Evolutionary conservation across 768 basidiomycete species (phyloP).

Genomic region (Boletus rufocinnamomeus): DNA sequence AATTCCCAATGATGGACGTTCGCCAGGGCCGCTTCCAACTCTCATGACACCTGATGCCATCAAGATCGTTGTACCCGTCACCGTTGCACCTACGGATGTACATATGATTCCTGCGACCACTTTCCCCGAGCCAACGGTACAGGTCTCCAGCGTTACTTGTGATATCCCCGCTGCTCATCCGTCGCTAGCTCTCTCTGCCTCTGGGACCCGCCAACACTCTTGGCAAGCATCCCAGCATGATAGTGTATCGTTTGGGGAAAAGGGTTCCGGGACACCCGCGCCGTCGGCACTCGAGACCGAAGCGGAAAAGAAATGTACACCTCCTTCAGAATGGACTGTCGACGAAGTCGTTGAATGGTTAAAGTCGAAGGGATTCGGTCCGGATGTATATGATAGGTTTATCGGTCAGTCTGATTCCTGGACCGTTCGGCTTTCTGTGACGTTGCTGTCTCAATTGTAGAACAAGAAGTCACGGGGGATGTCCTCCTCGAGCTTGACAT

Average conservation of each 20-base stretch:
- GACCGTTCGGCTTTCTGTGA: not conserved
- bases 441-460: slow-evolving; percentile 43
- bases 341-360: slow-evolving; percentile 92
- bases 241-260: slow-evolving; percentile 37
- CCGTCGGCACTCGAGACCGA: slow-evolving; percentile 24
- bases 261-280: slow-evolving; percentile 25
- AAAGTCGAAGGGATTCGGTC: slow-evolving; percentile 79
- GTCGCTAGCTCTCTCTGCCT: slow-evolving; percentile 31
- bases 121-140: slow-evolving; percentile 26
- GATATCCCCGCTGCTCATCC: slow-evolving; percentile 35
- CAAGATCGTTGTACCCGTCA: slow-evolving; percentile 26
- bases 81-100: slow-evolving; percentile 20
- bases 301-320: slow-evolving; percentile 36
- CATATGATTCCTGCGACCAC: slow-evolving; percentile 24
- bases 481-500: slow-evolving; percentile 93
- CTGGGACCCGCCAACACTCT: slow-evolving; percentile 28
- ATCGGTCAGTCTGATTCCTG: slow-evolving; percentile 55
- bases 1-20: slow-evolving; percentile 15
- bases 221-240: slow-evolving; percentile 44
- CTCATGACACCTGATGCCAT: slow-evolving; percentile 32
- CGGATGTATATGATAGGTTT: slow-evolving; percentile 82
- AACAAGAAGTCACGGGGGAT: slow-evolving; percentile 99
- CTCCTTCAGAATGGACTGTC: slow-evolving; percentile 79
- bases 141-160: slow-evolving; percentile 23
- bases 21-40: slow-evolving; percentile 27